Percentiles rank a stretch among this genome's conserved stretches.
Evolutionary conservation across 805 yeast genomes (phyloP).

Genomic region (Kluyveromyces nonfermentans): DNA sequence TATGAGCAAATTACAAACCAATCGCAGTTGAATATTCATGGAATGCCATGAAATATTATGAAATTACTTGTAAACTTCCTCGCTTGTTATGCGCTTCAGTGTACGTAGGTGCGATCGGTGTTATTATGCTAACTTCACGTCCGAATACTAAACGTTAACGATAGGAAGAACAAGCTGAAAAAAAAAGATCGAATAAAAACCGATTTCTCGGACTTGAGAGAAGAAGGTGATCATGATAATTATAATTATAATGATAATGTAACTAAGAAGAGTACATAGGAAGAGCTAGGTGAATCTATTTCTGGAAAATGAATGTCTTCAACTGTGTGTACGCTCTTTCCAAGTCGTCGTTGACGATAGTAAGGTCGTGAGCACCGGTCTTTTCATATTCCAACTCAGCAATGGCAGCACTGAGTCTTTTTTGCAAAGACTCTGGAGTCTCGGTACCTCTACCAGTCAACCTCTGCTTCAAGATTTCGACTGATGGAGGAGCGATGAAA

Average conservation of each 20-base stretch:
- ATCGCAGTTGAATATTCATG: too few species aligned
- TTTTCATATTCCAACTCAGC: conserved; percentile 84
- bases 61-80: too few species aligned
- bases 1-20: not conserved
- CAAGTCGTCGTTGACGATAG: conserved; percentile 84
- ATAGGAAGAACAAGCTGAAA: too few species aligned
- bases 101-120: not conserved
- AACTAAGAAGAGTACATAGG: too few species aligned
- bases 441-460: conserved; percentile 91
- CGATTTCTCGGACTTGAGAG: not conserved
- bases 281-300: conserved; percentile 5
- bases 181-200: too few species aligned
- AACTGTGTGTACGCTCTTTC: conserved; percentile 81
- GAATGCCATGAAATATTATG: too few species aligned
- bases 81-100: too few species aligned
- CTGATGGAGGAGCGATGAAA: conserved; percentile 87
- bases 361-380: conserved; percentile 85
- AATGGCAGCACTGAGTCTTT: conserved; percentile 78
- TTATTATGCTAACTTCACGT: too few species aligned
- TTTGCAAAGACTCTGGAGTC: conserved; percentile 71
- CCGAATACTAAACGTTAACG: too few species aligned
- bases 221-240: too few species aligned
- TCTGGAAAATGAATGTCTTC: conserved; percentile 58
- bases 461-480: conserved; percentile 67
- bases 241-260: too few species aligned